Base-by-base conservation (phyloP, 306 rosid species). In the Quercus berberidifolia region DNA sequence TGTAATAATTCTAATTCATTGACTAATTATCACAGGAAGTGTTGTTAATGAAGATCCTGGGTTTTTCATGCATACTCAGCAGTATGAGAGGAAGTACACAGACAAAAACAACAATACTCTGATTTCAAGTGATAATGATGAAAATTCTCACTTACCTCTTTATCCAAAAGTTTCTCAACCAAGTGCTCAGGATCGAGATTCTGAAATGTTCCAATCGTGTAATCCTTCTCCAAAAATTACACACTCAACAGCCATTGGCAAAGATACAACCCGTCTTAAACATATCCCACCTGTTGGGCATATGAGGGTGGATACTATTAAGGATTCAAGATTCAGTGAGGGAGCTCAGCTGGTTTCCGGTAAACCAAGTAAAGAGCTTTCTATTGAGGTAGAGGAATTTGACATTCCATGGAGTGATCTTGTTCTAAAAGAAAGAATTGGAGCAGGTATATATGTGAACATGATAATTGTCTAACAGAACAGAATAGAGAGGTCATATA, bases 331-430 rank as follows among this genome's bases (percentile, higher is more conserved):
- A 86, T 85, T 89, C 83, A 52, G 59, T 54, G 93, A 86, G 79
- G 97, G 89, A 78, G 85, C 69, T 71, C 94, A 84, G 82, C 80
- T 76, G 41, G 63, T 86, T 81, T 80, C 92, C 65, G 77, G 78
- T 80, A 87, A 76, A 79, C 75, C 76, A 74, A 75, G 90, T 82
- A 90, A 84, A 55, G 91, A 90, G 76, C 73, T 90, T 79, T 46
- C 75, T 69, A 83, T 91, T 65, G 94, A 86, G 74, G 73, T 89
- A 82, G 98, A 90, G 73, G 96, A 90, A 86, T 87, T 95, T 72
- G 88, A 85, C 79, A 91, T 96, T 76, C 91, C 97, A 1, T 96
- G 99, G 99, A 74, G 62, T 73, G 98, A 91, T 75, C 96, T 96
- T 82, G 82, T 75, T 79, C 41, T 96, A 74, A 96, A 88, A 87